Conservation (phyloP, 768 basidiomycete species). For the Lentinula lateritia region DNA sequence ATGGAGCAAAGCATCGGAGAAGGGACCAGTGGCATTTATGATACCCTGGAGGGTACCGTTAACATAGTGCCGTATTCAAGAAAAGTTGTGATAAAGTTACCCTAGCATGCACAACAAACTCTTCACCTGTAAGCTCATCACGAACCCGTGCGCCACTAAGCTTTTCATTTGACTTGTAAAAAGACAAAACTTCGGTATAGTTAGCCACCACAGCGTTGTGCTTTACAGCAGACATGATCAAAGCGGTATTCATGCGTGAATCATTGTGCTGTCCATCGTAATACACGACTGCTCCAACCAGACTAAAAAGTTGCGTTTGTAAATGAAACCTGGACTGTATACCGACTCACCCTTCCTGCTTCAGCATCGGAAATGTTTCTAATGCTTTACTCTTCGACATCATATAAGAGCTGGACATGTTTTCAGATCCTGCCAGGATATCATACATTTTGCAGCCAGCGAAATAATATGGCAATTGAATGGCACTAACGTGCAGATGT, state of each 20-base stretch:
- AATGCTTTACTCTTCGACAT: slow-evolving; percentile 93
- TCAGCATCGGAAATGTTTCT: slow-evolving; percentile 96
- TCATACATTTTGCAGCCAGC: slow-evolving; percentile 97
- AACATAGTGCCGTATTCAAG: neutral
- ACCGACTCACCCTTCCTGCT: slow-evolving; percentile 69
- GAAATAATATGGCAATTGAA: slow-evolving; percentile 94
- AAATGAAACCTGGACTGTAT: slow-evolving; percentile 39
- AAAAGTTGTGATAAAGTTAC: slow-evolving; percentile 24
- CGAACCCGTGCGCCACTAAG: slow-evolving; percentile 71
- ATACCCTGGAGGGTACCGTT: slow-evolving; percentile 50
- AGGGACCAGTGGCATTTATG: slow-evolving; percentile 96
- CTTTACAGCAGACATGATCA: slow-evolving; percentile 92
- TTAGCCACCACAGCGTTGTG: slow-evolving; percentile 85
- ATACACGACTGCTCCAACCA: slow-evolving; percentile 72
- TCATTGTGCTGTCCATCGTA: slow-evolving; percentile 99
- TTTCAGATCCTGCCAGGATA: slow-evolving; percentile 88
- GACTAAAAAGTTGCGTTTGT: neutral
- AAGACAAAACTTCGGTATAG: slow-evolving; percentile 77
- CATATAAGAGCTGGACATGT: slow-evolving; percentile 93
- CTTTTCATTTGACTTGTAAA: slow-evolving; percentile 63
- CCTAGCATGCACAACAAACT: slow-evolving; percentile 79
- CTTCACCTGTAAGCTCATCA: slow-evolving; percentile 79
- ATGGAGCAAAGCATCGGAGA: slow-evolving; percentile 77
- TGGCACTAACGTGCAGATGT: neutral
- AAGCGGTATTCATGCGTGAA: slow-evolving; percentile 94